phyloP scores from a whole-genome alignment of 2,329 filamentous ascomycete species.

The Xenoacremonium recifei region DNA sequence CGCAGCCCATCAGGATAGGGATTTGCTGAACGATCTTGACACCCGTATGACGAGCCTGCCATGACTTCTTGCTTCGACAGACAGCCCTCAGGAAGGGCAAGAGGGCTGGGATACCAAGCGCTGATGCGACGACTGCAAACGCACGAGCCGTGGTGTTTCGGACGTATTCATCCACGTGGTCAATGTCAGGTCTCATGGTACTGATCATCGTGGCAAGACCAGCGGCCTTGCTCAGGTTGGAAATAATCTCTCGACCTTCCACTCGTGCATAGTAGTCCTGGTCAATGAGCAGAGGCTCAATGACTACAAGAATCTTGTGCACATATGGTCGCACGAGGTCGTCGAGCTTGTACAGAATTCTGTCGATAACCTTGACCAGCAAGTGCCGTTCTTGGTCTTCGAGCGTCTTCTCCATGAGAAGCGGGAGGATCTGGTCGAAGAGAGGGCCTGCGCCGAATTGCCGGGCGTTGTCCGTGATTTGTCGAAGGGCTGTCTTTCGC shows the following conservation, averaged over 20 bases:
- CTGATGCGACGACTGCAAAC: slow-evolving; percentile 95
- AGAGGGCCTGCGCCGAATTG: slow-evolving; percentile 92
- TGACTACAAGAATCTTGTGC: slow-evolving; percentile 97
- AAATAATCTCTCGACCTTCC: slow-evolving; percentile 97
- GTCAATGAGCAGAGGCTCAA: slow-evolving; percentile 97
- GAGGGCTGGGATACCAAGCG: slow-evolving; percentile 90
- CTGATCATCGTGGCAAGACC: slow-evolving; percentile 99
- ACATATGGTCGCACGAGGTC: slow-evolving; percentile 94
- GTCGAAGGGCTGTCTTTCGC: slow-evolving; percentile 95
- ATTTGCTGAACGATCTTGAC: slow-evolving; percentile 99
- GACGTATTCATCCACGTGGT: slow-evolving; percentile 97
- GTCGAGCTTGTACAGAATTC: slow-evolving; percentile 97
- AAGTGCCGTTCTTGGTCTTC: slow-evolving; percentile 98
- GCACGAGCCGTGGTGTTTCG: slow-evolving; percentile 96
- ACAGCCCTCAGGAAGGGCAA: slow-evolving; percentile 94
- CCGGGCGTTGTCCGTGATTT: slow-evolving; percentile 95
- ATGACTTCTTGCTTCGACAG: slow-evolving; percentile 97
- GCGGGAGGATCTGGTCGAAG: slow-evolving; percentile 94
- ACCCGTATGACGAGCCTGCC: slow-evolving; percentile 96
- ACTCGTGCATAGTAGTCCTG: slow-evolving; percentile 99
- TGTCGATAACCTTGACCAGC: slow-evolving; percentile 97
- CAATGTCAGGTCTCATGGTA: slow-evolving; percentile 98
- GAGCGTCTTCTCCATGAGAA: slow-evolving; percentile 97
- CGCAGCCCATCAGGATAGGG: slow-evolving; percentile 97
- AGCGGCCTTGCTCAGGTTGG: slow-evolving; percentile 93